Base-by-base conservation (phyloP, 2,329 filamentous ascomycete species). In the Saccharata proteae region DNA sequence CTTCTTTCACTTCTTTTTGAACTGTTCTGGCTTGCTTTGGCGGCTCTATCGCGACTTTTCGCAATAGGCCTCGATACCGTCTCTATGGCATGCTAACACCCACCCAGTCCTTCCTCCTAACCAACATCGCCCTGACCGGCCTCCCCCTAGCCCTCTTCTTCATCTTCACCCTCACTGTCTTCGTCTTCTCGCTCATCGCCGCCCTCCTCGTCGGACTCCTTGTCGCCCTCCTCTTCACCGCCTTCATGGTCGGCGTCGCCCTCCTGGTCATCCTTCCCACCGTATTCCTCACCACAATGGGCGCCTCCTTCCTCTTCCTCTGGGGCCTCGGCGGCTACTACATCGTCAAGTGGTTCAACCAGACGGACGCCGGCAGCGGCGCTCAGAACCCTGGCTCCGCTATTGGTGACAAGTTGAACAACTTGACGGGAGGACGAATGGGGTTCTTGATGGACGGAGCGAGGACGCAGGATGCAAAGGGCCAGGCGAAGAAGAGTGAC, bases 121-220 rank as follows among this genome's bases (percentile, higher is more conserved):
- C 68, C 17, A 80, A 86, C 50, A 45, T 77, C 36, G 51, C 74
- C 36, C 65, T 85, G 39, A 74, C 74, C 10, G 67, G 74, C 35
- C 53, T 81, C 10, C 82, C 82, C 1, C 45, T 86, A 36, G 54
- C 75, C 23, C 57, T 85, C 39, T 88, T 90, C 60, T 40, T 67
- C 34, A 59, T 69, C 43, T 84, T 86, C 61, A 63, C 68, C 34
- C 43, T 76, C 23, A 72, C 70, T 22, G 69, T 76, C 37, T 55
- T 77, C 39, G 52, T 75, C 39, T 68, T 83, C 49, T 69, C 77
- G 11, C 48, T 80, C 23, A 56, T 74, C 24, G 64, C 66, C 17
- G 76, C 75, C 9, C 45, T 81, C 22, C 39, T 73, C 12, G 51
- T 71, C 24, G 65, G 57, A 4, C 43, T 69, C 5, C 49, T 70